Evolutionary conservation across 108 stramenopile species (phyloP).

Genomic region (Stephanodiscus minutulus): DNA sequence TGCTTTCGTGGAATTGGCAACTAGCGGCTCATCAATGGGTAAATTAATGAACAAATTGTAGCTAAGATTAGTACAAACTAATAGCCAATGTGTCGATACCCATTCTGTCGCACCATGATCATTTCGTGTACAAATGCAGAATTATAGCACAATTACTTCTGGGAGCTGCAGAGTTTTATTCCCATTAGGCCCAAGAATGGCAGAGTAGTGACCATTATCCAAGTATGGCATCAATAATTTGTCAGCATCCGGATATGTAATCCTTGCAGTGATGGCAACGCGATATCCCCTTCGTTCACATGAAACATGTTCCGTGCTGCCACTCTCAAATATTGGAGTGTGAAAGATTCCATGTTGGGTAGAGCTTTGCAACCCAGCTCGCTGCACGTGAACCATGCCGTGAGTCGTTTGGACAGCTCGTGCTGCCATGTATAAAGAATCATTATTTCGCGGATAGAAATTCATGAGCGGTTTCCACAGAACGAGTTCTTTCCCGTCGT

Average conservation of each 20-base stretch:
- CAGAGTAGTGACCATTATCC: neutral
- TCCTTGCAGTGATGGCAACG: slow-evolving; percentile 30
- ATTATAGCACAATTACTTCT: no score
- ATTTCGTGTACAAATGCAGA: no score
- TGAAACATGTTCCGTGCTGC: slow-evolving; percentile 4
- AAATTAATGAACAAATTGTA: no score
- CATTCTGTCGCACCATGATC: no score
- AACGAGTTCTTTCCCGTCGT: slow-evolving; percentile 26
- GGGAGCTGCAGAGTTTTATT: neutral
- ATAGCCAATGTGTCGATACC: no score
- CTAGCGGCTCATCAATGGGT: no score
- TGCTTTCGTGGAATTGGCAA: no score
- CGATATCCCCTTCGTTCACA: slow-evolving; percentile 17
- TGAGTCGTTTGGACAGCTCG: slow-evolving; percentile 21
- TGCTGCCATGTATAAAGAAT: slow-evolving; percentile 30
- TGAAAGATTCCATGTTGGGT: slow-evolving; percentile 36
- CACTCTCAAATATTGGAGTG: slow-evolving; percentile 15
- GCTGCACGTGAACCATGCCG: slow-evolving; percentile 28
- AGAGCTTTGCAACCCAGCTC: slow-evolving; percentile 20
- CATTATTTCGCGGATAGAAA: slow-evolving; percentile 21
- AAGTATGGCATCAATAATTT: neutral
- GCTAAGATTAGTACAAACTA: no score
- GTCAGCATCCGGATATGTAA: slow-evolving; percentile 10
- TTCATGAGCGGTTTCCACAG: slow-evolving; percentile 27
- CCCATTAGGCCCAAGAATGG: neutral